Conservation (phyloP, 768 basidiomycete genomes). For the Suillus alpinus region DNA sequence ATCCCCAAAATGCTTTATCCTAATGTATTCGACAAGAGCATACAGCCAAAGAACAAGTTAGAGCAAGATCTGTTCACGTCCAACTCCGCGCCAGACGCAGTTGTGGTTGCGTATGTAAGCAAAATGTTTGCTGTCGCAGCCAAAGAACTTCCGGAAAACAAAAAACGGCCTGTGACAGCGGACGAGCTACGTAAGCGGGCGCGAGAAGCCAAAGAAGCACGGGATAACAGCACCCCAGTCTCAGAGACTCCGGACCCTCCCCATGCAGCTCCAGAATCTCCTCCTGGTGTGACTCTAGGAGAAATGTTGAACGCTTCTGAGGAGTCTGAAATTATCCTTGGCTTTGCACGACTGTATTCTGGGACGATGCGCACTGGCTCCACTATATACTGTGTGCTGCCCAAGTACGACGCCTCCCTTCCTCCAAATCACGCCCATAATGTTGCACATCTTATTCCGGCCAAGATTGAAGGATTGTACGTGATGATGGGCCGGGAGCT, state of each 20-base stretch:
- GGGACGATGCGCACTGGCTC: constrained; percentile 72
- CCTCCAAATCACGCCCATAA: constrained; percentile 69
- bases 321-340: constrained; percentile 70
- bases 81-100: constrained; percentile 52
- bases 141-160: constrained; percentile 83
- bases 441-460: constrained; percentile 53
- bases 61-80: constrained; percentile 82
- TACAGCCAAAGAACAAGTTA: constrained; percentile 72
- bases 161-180: constrained; percentile 69
- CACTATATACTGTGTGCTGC: constrained; percentile 71
- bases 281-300: not conserved
- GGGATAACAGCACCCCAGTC: constrained; percentile 15
- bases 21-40: constrained; percentile 56
- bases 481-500: constrained; percentile 98
- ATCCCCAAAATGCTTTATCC: constrained; percentile 93
- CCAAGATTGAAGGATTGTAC: constrained; percentile 77
- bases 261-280: constrained; percentile 1
- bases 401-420: constrained; percentile 74
- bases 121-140: constrained; percentile 96
- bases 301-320: not conserved
- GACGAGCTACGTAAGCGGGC: constrained; percentile 79
- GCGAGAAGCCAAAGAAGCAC: constrained; percentile 48
- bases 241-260: constrained; percentile 5
- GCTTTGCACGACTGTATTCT: constrained; percentile 92
- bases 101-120: constrained; percentile 84